Percentiles rank a stretch among this genome's conserved stretches.
Evolutionary conservation across 1,284 basidiomycete genomes (phyloP).

Genomic region (Cutaneotrichosporon cyanovorans): DNA sequence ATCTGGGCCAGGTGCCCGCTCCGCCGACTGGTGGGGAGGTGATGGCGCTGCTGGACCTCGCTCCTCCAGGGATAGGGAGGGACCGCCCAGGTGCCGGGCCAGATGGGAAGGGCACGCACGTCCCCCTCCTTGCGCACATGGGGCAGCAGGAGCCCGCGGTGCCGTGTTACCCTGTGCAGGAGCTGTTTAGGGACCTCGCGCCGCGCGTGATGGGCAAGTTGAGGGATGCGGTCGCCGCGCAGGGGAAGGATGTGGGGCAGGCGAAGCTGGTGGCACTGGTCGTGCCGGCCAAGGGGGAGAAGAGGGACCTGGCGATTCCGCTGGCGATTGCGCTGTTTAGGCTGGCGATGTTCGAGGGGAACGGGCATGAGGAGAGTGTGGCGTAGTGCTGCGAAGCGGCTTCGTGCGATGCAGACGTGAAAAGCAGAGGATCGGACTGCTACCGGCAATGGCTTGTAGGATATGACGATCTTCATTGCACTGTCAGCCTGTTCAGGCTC

Average conservation of each 20-base stretch:
- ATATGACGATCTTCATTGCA: too few species aligned
- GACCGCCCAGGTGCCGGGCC: constrained; percentile 6
- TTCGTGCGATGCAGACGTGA: too few species aligned
- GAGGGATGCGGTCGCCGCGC: constrained; percentile 7
- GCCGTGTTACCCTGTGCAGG: constrained; percentile 14
- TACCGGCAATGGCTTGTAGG: too few species aligned
- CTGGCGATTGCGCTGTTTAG: constrained; percentile 12
- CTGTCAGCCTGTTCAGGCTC: too few species aligned
- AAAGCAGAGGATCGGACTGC: too few species aligned
- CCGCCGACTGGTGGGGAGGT: constrained; percentile 6
- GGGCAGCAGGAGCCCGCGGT: constrained; percentile 10
- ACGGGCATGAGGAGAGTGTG: constrained; percentile 13
- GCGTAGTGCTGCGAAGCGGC: too few species aligned
- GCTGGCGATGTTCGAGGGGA: constrained; percentile 16
- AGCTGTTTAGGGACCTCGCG: constrained; percentile 7
- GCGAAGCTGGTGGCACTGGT: constrained; percentile 11
- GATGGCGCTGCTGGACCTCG: constrained; percentile 12
- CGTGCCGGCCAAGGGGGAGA: constrained; percentile 8
- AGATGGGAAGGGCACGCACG: constrained; percentile 11
- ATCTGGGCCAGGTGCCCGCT: constrained; percentile 16
- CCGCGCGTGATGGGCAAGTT: constrained; percentile 2
- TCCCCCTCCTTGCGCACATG: constrained; percentile 11
- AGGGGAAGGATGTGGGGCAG: not conserved
- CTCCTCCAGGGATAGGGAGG: not conserved
- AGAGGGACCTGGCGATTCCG: constrained; percentile 10